phyloP scores from a whole-genome alignment of 2,329 filamentous ascomycete genomes.

The Alternaria sp. region DNA sequence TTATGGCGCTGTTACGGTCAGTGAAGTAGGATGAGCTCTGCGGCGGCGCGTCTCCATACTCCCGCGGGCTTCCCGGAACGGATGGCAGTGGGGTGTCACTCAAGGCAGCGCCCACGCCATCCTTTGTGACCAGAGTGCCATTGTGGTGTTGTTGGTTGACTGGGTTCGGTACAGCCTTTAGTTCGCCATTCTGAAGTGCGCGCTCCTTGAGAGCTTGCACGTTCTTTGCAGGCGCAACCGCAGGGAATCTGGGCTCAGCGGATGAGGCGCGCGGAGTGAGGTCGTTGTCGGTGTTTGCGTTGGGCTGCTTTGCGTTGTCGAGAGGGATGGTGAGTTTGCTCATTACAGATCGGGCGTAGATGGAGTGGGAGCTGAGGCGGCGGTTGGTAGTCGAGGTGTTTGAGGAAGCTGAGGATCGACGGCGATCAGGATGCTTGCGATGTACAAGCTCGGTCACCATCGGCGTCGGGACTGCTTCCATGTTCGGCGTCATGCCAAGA shows the following conservation, averaged over 20 bases:
- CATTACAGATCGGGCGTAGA: slow-evolving; percentile 59
- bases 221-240: slow-evolving; percentile 26
- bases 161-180: slow-evolving; percentile 32
- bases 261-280: slow-evolving; percentile 24
- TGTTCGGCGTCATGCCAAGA: slow-evolving; percentile 18
- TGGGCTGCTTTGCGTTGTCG: slow-evolving; percentile 25
- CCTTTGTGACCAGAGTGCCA: slow-evolving; percentile 27
- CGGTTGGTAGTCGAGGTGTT: slow-evolving; percentile 15
- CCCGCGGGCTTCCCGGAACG: slow-evolving; percentile 66
- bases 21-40: slow-evolving; percentile 19
- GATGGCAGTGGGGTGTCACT: slow-evolving; percentile 70
- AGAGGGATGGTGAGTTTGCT: slow-evolving; percentile 45
- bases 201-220: slow-evolving; percentile 33
- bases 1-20: slow-evolving; percentile 62
- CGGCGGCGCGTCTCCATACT: slow-evolving; percentile 55
- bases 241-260: slow-evolving; percentile 12
- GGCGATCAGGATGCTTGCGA: slow-evolving; percentile 20
- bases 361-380: slow-evolving; percentile 55
- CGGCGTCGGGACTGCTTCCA: slow-evolving; percentile 23
- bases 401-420: slow-evolving; percentile 29
- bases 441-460: slow-evolving; percentile 19
- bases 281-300: slow-evolving; percentile 21
- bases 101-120: slow-evolving; percentile 61
- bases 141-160: slow-evolving; percentile 21
- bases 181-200: slow-evolving; percentile 34